Evolutionary conservation across 148 eudicot genomes (phyloP).

Genomic region (Arctostaphylos glauca): DNA sequence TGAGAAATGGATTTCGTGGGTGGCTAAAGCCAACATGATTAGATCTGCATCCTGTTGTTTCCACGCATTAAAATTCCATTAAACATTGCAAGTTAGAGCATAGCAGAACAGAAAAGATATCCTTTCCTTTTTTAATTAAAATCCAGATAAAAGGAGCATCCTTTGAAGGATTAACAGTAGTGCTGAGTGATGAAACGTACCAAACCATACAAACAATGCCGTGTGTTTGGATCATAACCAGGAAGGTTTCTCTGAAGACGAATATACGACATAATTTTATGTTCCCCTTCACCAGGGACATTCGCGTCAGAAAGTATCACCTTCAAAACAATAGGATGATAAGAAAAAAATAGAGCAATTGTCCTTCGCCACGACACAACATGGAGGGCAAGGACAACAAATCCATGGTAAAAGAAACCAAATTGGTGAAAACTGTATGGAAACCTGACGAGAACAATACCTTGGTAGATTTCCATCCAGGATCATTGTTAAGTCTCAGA

Average conservation of each 20-base stretch:
- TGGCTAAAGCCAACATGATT: conserved; percentile 91
- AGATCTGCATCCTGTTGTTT: conserved; percentile 78
- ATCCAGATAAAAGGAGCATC: background rate
- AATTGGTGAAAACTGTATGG: background rate
- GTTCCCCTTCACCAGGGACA: conserved; percentile 99
- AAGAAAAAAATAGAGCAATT: conserved; percentile 6
- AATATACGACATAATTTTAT: conserved; percentile 94
- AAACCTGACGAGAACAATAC: conserved; percentile 32
- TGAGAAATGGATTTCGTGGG: conserved; percentile 96
- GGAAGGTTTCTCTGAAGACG: conserved; percentile 96
- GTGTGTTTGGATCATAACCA: conserved; percentile 93
- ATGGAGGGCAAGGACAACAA: background rate
- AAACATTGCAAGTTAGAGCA: background rate
- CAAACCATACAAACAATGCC: conserved; percentile 96
- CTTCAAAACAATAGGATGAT: conserved; percentile 38
- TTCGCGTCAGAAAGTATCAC: conserved; percentile 97
- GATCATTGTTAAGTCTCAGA: conserved; percentile 80
- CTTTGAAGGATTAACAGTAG: background rate
- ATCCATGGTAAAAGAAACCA: background rate
- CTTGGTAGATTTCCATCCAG: conserved; percentile 96
- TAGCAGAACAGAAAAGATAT: conserved; percentile 1
- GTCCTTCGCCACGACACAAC: background rate
- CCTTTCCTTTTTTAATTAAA: background rate
- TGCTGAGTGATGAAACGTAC: conserved; percentile 39
- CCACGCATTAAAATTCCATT: background rate